Evolutionary conservation across 2,329 filamentous ascomycete species (phyloP).

Genomic region (Amphichorda felina): DNA sequence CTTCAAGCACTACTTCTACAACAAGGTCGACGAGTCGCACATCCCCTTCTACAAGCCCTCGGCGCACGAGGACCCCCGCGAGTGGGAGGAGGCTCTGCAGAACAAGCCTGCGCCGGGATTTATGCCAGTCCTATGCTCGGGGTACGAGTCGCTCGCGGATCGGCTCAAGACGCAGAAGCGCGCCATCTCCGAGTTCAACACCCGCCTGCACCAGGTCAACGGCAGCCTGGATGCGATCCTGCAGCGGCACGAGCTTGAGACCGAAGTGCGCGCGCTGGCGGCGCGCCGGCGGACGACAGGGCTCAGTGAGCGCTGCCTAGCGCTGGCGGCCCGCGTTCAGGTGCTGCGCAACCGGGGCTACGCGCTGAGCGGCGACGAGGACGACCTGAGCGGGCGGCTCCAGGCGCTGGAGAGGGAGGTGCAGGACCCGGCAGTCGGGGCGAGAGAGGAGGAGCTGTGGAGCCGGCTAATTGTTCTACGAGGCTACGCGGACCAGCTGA

Average conservation of each 20-base stretch:
- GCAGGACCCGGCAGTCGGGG: slow-evolving; percentile 62
- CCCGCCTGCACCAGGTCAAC: slow-evolving; percentile 69
- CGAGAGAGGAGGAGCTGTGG: slow-evolving; percentile 76
- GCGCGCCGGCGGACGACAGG: slow-evolving; percentile 62
- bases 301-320: slow-evolving; percentile 60
- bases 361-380: slow-evolving; percentile 67
- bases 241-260: slow-evolving; percentile 64
- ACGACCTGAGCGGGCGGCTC: slow-evolving; percentile 64
- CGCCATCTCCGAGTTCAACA: slow-evolving; percentile 58
- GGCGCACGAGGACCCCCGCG: slow-evolving; percentile 58
- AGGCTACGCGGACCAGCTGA: slow-evolving; percentile 60
- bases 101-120: slow-evolving; percentile 67
- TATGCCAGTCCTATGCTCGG: slow-evolving; percentile 65
- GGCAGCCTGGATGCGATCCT: slow-evolving; percentile 59
- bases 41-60: slow-evolving; percentile 68
- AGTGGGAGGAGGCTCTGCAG: slow-evolving; percentile 75
- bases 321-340: slow-evolving; percentile 68
- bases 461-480: slow-evolving; percentile 65
- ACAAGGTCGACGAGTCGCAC: slow-evolving; percentile 62
- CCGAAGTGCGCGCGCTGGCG: slow-evolving; percentile 61
- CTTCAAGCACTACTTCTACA: slow-evolving; percentile 82
- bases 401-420: slow-evolving; percentile 56
- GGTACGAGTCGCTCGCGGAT: slow-evolving; percentile 60
- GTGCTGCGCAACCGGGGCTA: slow-evolving; percentile 73
- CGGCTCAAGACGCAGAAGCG: slow-evolving; percentile 62